Percentiles rank a stretch among this genome's conserved stretches.
Conservation (phyloP, 805 yeast genomes). For the Cyberlindnera bimundalis region DNA sequence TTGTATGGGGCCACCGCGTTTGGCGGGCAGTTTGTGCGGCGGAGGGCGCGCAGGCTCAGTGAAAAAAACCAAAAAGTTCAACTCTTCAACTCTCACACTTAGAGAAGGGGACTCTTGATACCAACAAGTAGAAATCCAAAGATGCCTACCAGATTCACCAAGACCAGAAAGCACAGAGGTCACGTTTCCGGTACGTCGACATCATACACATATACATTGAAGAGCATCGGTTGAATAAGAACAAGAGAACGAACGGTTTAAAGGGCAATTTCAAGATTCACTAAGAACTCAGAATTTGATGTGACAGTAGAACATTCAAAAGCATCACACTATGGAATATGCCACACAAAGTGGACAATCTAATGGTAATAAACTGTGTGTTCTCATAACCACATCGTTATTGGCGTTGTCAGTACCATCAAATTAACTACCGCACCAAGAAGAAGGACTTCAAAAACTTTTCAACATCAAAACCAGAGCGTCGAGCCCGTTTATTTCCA, state of each 20-base stretch:
- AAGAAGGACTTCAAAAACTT: not conserved
- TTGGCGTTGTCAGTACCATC: too few species aligned
- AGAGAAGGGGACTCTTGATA: slow-evolving; percentile 5
- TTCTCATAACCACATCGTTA: too few species aligned
- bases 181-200: slow-evolving; percentile 99
- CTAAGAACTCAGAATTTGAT: too few species aligned
- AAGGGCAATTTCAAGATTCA: not conserved
- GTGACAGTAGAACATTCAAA: too few species aligned
- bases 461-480: not conserved
- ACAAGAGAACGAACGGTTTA: too few species aligned
- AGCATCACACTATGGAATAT: too few species aligned
- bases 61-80: slow-evolving; percentile 22
- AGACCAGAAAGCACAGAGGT: slow-evolving; percentile 99
- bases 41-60: slow-evolving; percentile 8
- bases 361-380: too few species aligned
- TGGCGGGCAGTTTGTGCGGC: slow-evolving; percentile 1
- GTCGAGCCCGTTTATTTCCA: not conserved
- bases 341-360: too few species aligned
- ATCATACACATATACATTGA: slow-evolving; percentile 7
- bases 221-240: slow-evolving; percentile 4
- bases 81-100: slow-evolving; percentile 16
- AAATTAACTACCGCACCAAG: not conserved
- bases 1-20: slow-evolving; percentile 1
- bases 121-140: slow-evolving; percentile 31
- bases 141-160: slow-evolving; percentile 99